phyloP scores from a whole-genome alignment of 2,329 filamentous ascomycete species.

The Colletotrichum gloeosporioides region DNA sequence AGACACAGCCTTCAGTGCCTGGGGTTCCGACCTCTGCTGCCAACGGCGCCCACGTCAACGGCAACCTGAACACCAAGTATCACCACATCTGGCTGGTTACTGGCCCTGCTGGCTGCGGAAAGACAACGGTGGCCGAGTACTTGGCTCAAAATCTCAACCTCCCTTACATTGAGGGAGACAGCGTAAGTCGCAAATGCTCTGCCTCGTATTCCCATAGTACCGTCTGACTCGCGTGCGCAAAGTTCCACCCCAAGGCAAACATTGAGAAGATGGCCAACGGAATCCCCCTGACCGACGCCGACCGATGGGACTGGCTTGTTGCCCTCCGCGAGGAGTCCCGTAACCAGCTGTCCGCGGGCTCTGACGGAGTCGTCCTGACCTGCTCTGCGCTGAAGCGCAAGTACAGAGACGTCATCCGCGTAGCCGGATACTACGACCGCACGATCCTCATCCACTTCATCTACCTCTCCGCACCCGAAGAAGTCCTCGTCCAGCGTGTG shows the following conservation, averaged over 20 bases:
- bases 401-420: constrained; percentile 90
- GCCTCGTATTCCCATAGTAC: neutral
- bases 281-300: constrained; percentile 85
- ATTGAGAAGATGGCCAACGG: constrained; percentile 90
- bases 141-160: constrained; percentile 67
- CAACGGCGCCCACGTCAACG: constrained; percentile 33
- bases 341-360: constrained; percentile 58
- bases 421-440: constrained; percentile 77
- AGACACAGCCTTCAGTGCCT: constrained; percentile 18
- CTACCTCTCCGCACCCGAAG: constrained; percentile 82
- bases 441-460: constrained; percentile 88
- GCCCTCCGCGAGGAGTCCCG: constrained; percentile 73
- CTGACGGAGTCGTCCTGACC: constrained; percentile 85
- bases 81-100: constrained; percentile 84
- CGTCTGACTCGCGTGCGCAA: constrained; percentile 27
- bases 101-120: constrained; percentile 80
- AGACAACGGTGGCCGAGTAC: constrained; percentile 75
- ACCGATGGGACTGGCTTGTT: constrained; percentile 98
- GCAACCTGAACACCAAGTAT: constrained; percentile 37
- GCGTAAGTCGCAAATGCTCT: constrained; percentile 60
- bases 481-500: constrained; percentile 78
- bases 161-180: constrained; percentile 79
- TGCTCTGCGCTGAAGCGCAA: constrained; percentile 97
- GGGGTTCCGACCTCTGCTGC: constrained; percentile 25
- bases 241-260: constrained; percentile 81